These are phyloP conservation scores for Hygrocybe punicea DNA, from an alignment of 768 basidiomycete genomes.

Conservation along the genomic window DNA sequence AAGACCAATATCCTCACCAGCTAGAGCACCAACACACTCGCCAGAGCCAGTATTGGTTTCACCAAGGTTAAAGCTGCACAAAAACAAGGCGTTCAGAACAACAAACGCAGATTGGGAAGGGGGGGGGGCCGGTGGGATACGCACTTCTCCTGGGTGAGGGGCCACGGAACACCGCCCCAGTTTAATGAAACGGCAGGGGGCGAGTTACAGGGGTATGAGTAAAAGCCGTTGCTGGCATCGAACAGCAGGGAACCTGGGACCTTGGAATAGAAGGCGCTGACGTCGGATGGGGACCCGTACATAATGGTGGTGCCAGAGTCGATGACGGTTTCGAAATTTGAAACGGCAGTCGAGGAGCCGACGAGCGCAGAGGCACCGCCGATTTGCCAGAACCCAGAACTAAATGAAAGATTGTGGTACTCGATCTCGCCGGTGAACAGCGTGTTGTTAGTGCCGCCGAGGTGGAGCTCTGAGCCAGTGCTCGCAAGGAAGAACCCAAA, in stretches of 20 bases:
- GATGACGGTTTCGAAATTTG: conserved; percentile 35
- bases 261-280: conserved; percentile 9
- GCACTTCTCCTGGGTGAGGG: not conserved
- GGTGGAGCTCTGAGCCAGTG: conserved; percentile 47
- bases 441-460: conserved; percentile 50
- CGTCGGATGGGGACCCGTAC: conserved; percentile 27
- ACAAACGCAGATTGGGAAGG: too few species aligned
- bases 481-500: conserved; percentile 50
- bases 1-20: not conserved
- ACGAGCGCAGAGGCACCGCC: conserved; percentile 12
- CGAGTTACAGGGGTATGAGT: conserved; percentile 4
- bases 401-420: conserved; percentile 32
- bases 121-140: too few species aligned
- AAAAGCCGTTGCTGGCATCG: not conserved
- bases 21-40: not conserved
- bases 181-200: conserved; percentile 4
- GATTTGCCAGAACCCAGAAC: conserved; percentile 29
- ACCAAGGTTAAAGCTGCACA: not conserved
- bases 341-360: conserved; percentile 4
- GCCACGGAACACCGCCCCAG: not conserved
- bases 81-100: too few species aligned
- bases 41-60: not conserved
- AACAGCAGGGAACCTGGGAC: not conserved
- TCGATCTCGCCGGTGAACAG: conserved; percentile 47
- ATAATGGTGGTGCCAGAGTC: conserved; percentile 38